Conservation (phyloP, 768 basidiomycete species). For the Hortiboletus flavorubellus region DNA sequence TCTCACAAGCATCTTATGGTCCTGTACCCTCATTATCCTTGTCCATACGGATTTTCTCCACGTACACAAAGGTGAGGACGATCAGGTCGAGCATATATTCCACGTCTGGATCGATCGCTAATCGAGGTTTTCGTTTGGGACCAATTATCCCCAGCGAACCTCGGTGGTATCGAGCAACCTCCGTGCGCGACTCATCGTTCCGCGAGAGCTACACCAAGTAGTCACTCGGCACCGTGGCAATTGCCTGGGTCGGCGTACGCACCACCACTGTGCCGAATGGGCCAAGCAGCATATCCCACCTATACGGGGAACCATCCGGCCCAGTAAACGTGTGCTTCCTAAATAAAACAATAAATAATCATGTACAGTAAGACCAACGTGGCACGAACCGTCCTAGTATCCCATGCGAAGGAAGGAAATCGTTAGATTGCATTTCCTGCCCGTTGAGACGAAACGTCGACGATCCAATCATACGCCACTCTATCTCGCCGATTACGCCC, state of each 20-base stretch:
- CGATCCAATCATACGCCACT: constrained; percentile 31
- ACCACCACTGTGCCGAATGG: constrained; percentile 7
- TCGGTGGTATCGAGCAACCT: constrained; percentile 22
- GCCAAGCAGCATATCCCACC: constrained; percentile 28
- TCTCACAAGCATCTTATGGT: constrained; percentile 6
- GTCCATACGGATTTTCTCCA: constrained; percentile 30
- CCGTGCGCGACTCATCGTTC: constrained; percentile 11
- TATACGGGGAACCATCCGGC: constrained; percentile 32
- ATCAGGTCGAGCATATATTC: constrained; percentile 27
- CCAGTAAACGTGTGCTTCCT: constrained; percentile 33
- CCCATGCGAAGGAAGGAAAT: constrained; percentile 25
- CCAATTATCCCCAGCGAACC: constrained; percentile 21
- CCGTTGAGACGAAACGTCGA: constrained; percentile 31
- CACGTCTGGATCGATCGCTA: constrained; percentile 19
- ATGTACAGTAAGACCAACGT: not conserved
- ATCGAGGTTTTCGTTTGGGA: constrained; percentile 13
- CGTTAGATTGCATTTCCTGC: constrained; percentile 20
- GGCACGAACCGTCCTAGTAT: constrained; percentile 21
- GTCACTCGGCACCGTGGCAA: not conserved
- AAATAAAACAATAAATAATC: not conserved
- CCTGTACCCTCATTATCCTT: constrained; percentile 13
- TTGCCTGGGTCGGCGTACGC: not conserved
- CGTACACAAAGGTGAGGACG: constrained; percentile 30
- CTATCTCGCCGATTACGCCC: constrained; percentile 32
- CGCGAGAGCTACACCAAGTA: constrained; percentile 15